Evolutionary conservation across 139 green algal genomes (phyloP).

Genomic region (Micromonas pusilla): DNA sequence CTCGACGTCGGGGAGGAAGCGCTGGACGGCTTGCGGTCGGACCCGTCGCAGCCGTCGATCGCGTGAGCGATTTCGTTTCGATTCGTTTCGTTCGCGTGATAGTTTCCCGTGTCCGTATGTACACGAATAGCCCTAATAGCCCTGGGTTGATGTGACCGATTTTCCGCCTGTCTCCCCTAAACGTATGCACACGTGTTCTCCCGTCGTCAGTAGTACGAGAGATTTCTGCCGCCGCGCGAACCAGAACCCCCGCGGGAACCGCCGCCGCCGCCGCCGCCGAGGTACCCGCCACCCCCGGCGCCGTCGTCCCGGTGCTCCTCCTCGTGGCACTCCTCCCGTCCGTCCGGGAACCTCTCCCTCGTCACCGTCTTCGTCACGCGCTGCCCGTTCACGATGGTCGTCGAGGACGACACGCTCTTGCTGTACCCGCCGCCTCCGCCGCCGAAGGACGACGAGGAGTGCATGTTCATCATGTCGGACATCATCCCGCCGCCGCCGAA

Average conservation of each 20-base stretch:
- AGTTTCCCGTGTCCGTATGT: not conserved
- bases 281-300: not conserved
- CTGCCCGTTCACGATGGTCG: conserved; percentile 3
- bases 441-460: not conserved
- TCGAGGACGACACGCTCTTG: not conserved
- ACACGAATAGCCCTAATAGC: too few relatives aligned
- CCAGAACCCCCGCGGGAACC: not conserved
- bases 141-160: too few relatives aligned
- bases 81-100: not conserved
- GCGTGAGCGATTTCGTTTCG: not conserved
- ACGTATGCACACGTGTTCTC: too few relatives aligned
- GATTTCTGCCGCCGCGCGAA: not conserved
- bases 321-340: not conserved
- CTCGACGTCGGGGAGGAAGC: not conserved
- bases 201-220: too few relatives aligned
- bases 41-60: not conserved
- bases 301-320: conserved; percentile 5
- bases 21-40: not conserved
- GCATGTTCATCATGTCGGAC: not conserved
- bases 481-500: not conserved
- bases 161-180: too few relatives aligned
- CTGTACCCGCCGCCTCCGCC: not conserved
- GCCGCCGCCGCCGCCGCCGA: not conserved
- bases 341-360: not conserved
- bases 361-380: not conserved